Base-by-base conservation (phyloP, 768 basidiomycete species). In the Chiua virens region DNA sequence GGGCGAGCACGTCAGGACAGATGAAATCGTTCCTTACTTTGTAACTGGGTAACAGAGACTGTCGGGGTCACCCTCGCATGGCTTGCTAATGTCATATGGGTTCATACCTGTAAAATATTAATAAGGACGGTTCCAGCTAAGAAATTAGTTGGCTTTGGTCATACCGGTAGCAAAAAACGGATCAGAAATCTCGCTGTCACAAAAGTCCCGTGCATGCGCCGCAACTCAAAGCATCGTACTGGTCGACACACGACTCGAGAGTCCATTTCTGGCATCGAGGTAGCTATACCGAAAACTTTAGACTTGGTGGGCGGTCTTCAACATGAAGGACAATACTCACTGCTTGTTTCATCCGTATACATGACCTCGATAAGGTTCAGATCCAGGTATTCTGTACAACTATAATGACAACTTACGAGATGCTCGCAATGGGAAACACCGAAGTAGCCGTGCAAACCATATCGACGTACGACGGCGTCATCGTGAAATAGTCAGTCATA, bases 21-120 rank as follows among this genome's bases (percentile, higher is more conserved):
- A 9, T 1, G 27, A 44, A 27, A 37, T 7, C 27, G 17, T 20
- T 8, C 36, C 64, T 44, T 52, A 78, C 77, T 61, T 67, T 8
- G 74, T 82, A 17, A 81, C 71, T 2, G 82, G 79, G 56, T 86
- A 87, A 64, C 86, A 88, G 11, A 85, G 73, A 0, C 73, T 74
- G 3, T 75, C 76, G 45, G 56, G 10, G 79, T 64, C 25, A 50
- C 82, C 77, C 54, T 79, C 76, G 50, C 86, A 89, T 28, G 72
- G 66, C 59, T 78, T 77, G 60, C 78, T 84, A 45, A 92, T 79
- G 59, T 92, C 87, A 61, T 92, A 90, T 2, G 79, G 80, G 61
- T 84, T 83, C 64, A 70, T 68, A 14, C 73, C 75, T 75, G 44
- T 11, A 36, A 34, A 35, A 14, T n/a, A 23, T 17, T 4, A n/a